phyloP scores from a whole-genome alignment of 805 yeast species.

The Kluyveromyces starmeri region DNA sequence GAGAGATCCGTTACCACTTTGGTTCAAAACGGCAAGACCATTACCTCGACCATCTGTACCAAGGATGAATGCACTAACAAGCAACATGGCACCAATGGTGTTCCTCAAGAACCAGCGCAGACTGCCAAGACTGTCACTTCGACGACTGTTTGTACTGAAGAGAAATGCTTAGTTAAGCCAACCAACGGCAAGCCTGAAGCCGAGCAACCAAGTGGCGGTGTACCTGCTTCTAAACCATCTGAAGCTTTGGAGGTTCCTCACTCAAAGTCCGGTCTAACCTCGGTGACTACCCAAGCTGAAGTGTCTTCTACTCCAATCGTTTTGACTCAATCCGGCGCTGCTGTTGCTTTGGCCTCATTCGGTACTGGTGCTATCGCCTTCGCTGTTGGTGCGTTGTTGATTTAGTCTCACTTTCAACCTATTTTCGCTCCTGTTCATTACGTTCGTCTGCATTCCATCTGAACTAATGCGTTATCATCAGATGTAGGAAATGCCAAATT shows the following conservation, averaged over 20 bases:
- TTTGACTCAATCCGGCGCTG: not conserved
- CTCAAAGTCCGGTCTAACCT: not conserved
- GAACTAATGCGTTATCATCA: not conserved
- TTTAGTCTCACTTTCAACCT: not conserved
- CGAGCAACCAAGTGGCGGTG: no score
- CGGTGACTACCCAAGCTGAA: not conserved
- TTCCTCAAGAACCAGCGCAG: no score
- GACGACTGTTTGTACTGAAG: no score
- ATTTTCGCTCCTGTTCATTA: not conserved
- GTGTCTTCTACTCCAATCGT: not conserved
- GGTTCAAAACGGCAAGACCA: not conserved
- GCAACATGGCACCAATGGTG: no score
- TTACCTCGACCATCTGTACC: not conserved
- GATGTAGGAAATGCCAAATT: not conserved
- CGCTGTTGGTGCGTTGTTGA: constrained; percentile 2
- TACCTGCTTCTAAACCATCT: no score
- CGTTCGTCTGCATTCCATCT: not conserved
- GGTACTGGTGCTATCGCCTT: constrained; percentile 4
- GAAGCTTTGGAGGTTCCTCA: no score
- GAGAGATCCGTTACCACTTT: not conserved
- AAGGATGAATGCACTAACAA: no score
- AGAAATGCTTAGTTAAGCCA: no score
- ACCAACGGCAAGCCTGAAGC: no score
- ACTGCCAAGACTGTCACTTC: no score
- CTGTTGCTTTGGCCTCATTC: not conserved